Evolutionary conservation across 768 basidiomycete genomes (phyloP).

Genomic region (Sporobolomyces roseus): DNA sequence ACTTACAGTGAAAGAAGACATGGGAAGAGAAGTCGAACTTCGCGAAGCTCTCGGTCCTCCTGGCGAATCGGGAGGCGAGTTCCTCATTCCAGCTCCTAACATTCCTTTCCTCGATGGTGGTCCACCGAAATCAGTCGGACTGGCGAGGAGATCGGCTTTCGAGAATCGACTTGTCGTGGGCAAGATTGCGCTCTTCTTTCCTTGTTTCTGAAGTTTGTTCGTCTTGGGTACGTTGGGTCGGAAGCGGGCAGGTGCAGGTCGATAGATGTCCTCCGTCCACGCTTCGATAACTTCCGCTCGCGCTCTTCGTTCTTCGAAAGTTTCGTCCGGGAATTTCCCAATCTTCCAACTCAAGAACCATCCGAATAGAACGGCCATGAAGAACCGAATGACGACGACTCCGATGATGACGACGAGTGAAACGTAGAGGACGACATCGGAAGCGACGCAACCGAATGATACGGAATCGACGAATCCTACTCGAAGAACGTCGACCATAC

Average conservation of each 20-base stretch:
- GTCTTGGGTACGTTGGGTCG: constrained; percentile 75
- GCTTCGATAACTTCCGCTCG: constrained; percentile 86
- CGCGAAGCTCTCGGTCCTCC: constrained; percentile 65
- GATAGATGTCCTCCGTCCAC: constrained; percentile 94
- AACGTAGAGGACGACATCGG: constrained; percentile 85
- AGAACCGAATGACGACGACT: constrained; percentile 88
- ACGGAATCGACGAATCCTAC: constrained; percentile 93
- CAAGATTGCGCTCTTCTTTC: constrained; percentile 50
- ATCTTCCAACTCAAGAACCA: constrained; percentile 98
- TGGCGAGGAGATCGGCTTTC: constrained; percentile 61
- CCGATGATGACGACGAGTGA: constrained; percentile 97
- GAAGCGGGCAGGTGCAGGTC: constrained; percentile 81
- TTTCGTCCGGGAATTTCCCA: constrained; percentile 88
- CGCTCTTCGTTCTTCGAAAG: constrained; percentile 84
- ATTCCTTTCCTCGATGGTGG: constrained; percentile 43
- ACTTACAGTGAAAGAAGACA: constrained; percentile 48
- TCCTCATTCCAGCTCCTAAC: constrained; percentile 43
- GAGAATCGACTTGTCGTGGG: constrained; percentile 57
- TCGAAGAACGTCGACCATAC: constrained; percentile 76
- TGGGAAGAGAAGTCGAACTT: constrained; percentile 69
- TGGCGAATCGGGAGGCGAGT: constrained; percentile 69
- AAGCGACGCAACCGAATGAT: constrained; percentile 93
- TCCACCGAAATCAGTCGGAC: constrained; percentile 10
- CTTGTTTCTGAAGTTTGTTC: constrained; percentile 45
- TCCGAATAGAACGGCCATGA: constrained; percentile 92